Conservation (phyloP, 83 land plant genomes). For the Thuja plicata region DNA sequence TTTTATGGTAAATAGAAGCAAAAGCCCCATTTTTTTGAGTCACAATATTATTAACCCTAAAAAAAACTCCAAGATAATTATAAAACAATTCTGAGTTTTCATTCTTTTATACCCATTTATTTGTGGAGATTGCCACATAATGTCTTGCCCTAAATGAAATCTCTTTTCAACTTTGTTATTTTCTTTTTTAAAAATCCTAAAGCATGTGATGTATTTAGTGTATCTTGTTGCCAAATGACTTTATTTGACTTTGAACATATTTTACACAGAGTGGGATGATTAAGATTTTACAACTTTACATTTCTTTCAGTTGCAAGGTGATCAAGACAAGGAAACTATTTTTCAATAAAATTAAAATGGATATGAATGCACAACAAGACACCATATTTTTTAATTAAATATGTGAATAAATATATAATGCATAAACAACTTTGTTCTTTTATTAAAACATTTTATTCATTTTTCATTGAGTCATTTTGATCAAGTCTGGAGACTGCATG, state of each 20-base stretch:
- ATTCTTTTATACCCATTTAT: too few relatives aligned
- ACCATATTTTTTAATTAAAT: too few relatives aligned
- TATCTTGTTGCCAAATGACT: neutral
- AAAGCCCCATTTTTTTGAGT: neutral
- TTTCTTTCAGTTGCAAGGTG: neutral
- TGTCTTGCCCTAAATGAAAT: neutral
- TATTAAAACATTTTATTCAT: too few relatives aligned
- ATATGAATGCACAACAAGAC: too few relatives aligned
- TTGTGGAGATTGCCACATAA: neutral
- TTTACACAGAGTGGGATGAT: neutral
- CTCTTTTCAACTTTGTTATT: neutral
- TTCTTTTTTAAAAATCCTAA: neutral
- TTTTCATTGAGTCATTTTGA: too few relatives aligned
- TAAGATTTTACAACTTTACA: neutral
- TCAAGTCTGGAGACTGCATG: too few relatives aligned
- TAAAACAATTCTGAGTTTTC: neutral
- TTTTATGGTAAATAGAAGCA: neutral
- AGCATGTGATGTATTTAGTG: neutral
- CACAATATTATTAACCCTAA: neutral
- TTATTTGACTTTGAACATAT: neutral
- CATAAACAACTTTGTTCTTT: too few relatives aligned
- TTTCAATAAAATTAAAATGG: too few relatives aligned
- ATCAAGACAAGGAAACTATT: too few relatives aligned
- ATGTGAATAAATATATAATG: too few relatives aligned
- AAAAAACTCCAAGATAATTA: neutral